These are phyloP conservation scores for Endoconidiophora polonica DNA, from an alignment of 2,329 filamentous ascomycete species.

Conservation along the genomic window DNA sequence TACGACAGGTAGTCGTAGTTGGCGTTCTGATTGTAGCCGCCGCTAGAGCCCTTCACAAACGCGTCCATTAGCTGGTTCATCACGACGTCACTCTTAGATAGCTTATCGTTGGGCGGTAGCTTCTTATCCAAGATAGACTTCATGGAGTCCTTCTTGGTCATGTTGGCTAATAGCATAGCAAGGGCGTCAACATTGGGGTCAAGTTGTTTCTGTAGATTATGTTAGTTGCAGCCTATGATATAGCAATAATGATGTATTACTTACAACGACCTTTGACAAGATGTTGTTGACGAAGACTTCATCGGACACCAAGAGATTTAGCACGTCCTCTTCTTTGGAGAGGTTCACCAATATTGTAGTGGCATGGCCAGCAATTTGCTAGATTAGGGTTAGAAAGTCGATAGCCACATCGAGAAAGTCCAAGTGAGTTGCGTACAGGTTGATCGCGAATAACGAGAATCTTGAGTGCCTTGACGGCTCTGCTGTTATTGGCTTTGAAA, in stretches of 20 bases:
- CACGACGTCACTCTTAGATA: slow-evolving; percentile 55
- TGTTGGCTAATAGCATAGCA: slow-evolving; percentile 84
- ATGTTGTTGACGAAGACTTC: slow-evolving; percentile 65
- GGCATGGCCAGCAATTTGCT: slow-evolving; percentile 87
- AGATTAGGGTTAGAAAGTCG: slow-evolving; percentile 8
- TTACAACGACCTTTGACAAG: slow-evolving; percentile 56
- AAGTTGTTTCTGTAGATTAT: slow-evolving; percentile 38
- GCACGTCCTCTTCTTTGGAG: slow-evolving; percentile 57
- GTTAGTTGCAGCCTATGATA: neutral
- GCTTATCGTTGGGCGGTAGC: slow-evolving; percentile 48
- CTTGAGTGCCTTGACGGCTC: slow-evolving; percentile 75
- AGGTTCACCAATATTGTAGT: slow-evolving; percentile 81
- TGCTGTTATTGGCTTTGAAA: slow-evolving; percentile 67
- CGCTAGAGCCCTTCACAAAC: slow-evolving; percentile 82
- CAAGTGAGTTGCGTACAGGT: slow-evolving; percentile 35
- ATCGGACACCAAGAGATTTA: slow-evolving; percentile 58
- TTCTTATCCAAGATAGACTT: slow-evolving; percentile 52
- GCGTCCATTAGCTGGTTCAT: slow-evolving; percentile 89
- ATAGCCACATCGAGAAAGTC: neutral
- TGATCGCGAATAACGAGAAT: slow-evolving; percentile 64
- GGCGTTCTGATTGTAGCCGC: slow-evolving; percentile 66
- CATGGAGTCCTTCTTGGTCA: slow-evolving; percentile 63
- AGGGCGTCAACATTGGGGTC: slow-evolving; percentile 73
- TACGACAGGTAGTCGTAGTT: slow-evolving; percentile 90
- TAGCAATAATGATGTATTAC: slow-evolving; percentile 17